A percentile compares a stretch with the other conserved stretches of the same genome.
These are phyloP conservation scores for Exobasidium cylindrosporum DNA, from an alignment of 1,284 basidiomycete genomes.

Conservation along the genomic window DNA sequence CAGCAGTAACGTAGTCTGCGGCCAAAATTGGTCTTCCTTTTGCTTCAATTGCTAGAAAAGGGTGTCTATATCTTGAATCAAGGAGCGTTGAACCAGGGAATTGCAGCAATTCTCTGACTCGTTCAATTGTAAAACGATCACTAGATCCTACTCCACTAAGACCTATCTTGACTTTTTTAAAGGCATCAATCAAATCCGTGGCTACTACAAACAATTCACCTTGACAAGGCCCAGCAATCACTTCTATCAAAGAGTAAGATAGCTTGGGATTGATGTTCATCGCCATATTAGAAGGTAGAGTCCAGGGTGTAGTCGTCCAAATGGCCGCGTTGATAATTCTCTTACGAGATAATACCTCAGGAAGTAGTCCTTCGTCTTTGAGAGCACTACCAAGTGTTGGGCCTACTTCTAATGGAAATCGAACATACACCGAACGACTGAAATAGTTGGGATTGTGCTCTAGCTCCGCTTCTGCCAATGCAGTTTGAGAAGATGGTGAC, in stretches of 20 bases:
- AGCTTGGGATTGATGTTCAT: conserved; percentile 78
- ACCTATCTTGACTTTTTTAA: conserved; percentile 21
- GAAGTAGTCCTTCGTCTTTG: background rate
- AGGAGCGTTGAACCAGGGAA: conserved; percentile 59
- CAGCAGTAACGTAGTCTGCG: conserved; percentile 72
- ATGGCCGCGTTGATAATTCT: conserved; percentile 66
- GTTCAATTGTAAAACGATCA: conserved; percentile 21
- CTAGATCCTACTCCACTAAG: background rate
- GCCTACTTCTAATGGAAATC: conserved; percentile 61
- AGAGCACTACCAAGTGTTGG: background rate
- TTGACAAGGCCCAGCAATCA: background rate
- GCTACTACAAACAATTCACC: conserved; percentile 64
- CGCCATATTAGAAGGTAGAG: conserved; percentile 91
- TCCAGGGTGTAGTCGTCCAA: conserved; percentile 99
- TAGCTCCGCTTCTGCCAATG: conserved; percentile 91
- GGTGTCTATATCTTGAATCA: conserved; percentile 66
- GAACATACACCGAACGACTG: conserved; percentile 82
- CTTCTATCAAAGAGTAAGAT: conserved; percentile 66
- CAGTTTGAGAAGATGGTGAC: conserved; percentile 90
- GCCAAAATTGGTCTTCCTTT: conserved; percentile 58
- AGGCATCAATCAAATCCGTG: conserved; percentile 63
- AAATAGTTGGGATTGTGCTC: conserved; percentile 83
- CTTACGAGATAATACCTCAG: conserved; percentile 18
- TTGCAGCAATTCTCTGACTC: conserved; percentile 22
- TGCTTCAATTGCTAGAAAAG: conserved; percentile 63